Conservation (phyloP, 257 asterid species). For the Solanum corneliomulleri region DNA sequence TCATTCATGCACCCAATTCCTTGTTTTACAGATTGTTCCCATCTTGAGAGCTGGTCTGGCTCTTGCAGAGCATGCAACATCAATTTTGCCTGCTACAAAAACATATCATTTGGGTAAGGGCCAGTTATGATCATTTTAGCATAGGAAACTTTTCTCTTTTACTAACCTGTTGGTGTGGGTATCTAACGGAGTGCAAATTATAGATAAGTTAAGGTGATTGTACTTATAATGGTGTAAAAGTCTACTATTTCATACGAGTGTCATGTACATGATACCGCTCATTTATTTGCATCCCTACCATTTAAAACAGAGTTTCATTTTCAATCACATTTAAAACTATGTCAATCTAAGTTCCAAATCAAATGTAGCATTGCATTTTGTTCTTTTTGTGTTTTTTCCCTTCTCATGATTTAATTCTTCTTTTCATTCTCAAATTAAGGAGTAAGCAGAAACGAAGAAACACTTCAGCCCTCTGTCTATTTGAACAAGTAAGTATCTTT, state of each 20-base stretch:
- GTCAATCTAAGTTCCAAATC: not conserved
- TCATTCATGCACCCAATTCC: not conserved
- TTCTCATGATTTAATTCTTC: conserved; percentile 1
- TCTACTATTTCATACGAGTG: not conserved
- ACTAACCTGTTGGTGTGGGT: not conserved
- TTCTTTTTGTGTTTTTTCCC: not conserved
- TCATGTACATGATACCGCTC: not conserved
- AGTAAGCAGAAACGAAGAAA: conserved; percentile 75
- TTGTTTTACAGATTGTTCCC: conserved; percentile 70
- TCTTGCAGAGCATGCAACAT: conserved; percentile 87
- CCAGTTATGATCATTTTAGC: not conserved
- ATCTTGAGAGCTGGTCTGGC: conserved; percentile 99
- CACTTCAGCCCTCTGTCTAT: conserved; percentile 81
- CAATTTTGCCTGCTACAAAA: conserved; percentile 72
- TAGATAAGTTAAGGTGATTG: not conserved
- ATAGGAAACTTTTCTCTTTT: not conserved
- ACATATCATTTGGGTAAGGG: conserved; percentile 79
- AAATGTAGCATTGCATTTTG: not conserved
- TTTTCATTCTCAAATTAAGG: conserved; percentile 34
- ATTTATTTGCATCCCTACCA: not conserved
- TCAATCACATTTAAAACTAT: not conserved
- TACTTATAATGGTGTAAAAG: not conserved
- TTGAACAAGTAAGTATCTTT: conserved; percentile 73
- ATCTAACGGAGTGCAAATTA: not conserved
- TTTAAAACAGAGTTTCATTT: not conserved